Evolutionary conservation across 225 moss, liverwort and hornwort genomes (phyloP).

Genomic region (Straminergon stramineum): DNA sequence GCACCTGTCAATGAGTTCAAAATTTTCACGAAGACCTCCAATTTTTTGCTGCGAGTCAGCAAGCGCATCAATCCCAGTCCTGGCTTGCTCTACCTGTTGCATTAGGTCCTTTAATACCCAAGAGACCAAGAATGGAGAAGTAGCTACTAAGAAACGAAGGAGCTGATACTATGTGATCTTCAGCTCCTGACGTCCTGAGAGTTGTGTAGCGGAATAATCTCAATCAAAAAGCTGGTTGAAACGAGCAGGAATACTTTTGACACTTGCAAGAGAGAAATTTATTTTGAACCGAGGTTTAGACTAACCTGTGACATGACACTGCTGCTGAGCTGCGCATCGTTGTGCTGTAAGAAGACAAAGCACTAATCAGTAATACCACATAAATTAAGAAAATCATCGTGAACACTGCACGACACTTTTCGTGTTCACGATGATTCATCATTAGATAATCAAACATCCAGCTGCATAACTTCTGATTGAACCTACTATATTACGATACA

Average conservation of each 20-base stretch:
- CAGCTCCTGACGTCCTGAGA: neutral
- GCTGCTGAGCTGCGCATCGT: slow-evolving; percentile 96
- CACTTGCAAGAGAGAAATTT: neutral
- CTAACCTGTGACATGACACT: slow-evolving; percentile 99
- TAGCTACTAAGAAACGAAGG: neutral
- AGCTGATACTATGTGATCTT: neutral
- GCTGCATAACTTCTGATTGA: neutral
- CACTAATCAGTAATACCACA: neutral
- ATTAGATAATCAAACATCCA: neutral
- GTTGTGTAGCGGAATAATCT: neutral
- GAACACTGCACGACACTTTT: neutral
- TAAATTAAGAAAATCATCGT: neutral
- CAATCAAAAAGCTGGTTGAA: neutral
- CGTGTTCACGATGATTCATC: neutral
- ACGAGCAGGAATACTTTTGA: neutral
- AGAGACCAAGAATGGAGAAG: neutral
- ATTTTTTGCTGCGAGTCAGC: slow-evolving; percentile 73
- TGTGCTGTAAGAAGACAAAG: slow-evolving; percentile 47
- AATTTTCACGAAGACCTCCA: slow-evolving; percentile 72
- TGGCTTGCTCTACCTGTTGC: slow-evolving; percentile 94
- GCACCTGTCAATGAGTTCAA: slow-evolving; percentile 87
- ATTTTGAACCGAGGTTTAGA: neutral
- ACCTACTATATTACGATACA: neutral
- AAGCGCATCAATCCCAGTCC: slow-evolving; percentile 92
- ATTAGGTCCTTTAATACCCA: neutral